Percentiles rank a stretch among this genome's conserved stretches.
These are phyloP conservation scores for Dicorynia guianensis DNA, from an alignment of 306 rosid genomes.

Conservation along the genomic window DNA sequence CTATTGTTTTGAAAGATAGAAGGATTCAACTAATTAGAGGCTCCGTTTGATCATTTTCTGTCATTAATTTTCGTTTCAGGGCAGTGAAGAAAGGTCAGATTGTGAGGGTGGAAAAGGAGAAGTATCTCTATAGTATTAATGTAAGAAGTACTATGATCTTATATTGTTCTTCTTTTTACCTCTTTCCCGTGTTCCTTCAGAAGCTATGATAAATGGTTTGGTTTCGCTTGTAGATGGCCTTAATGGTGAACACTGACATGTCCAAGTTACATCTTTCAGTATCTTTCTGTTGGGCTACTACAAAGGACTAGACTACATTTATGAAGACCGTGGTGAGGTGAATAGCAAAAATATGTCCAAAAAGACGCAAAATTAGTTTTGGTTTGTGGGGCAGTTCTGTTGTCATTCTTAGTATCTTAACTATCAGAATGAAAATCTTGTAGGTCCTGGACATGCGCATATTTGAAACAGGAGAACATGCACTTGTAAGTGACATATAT, in stretches of 20 bases:
- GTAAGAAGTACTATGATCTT: constrained; percentile 48
- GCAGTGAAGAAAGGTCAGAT: constrained; percentile 99
- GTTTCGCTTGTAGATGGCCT: not conserved
- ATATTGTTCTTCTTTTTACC: not conserved
- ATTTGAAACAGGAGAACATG: constrained; percentile 94
- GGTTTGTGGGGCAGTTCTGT: not conserved
- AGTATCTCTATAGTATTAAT: constrained; percentile 86
- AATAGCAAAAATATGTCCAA: not conserved
- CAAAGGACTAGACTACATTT: constrained; percentile 95
- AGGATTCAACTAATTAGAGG: not conserved
- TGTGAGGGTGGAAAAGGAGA: constrained; percentile 93
- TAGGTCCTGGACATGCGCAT: constrained; percentile 86
- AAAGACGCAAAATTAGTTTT: not conserved
- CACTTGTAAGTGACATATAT: constrained; percentile 65
- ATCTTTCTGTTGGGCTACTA: constrained; percentile 95
- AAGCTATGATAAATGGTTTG: not conserved
- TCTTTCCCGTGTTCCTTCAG: not conserved
- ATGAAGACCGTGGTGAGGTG: constrained; percentile 99
- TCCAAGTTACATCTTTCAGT: constrained; percentile 57
- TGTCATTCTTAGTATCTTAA: constrained; percentile 15
- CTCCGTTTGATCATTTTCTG: not conserved
- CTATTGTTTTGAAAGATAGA: not conserved
- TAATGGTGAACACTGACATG: constrained; percentile 31
- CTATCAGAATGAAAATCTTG: constrained; percentile 23
- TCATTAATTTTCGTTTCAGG: constrained; percentile 31